Conservation (phyloP, 805 yeast genomes). For the Kodamaea laetipori region DNA sequence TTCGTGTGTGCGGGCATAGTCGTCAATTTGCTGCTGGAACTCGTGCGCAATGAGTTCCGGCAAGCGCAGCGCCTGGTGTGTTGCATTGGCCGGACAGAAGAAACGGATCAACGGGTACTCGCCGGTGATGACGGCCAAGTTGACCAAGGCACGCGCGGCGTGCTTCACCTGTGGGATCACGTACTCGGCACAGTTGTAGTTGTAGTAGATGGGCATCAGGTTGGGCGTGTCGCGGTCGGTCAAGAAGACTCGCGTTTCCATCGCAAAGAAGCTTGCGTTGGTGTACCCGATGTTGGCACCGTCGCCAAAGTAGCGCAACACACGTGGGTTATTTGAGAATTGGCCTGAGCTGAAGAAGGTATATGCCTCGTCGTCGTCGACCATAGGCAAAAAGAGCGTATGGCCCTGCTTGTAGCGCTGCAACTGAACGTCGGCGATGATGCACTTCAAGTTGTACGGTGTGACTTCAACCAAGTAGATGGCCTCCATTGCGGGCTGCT, state of each 20-base stretch:
- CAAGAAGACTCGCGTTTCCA: slow-evolving; percentile 72
- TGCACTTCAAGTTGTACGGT: slow-evolving; percentile 68
- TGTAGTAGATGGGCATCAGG: slow-evolving; percentile 75
- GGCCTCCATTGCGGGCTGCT: slow-evolving; percentile 70
- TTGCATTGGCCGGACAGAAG: slow-evolving; percentile 53
- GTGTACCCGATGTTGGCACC: slow-evolving; percentile 31
- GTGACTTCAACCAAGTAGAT: slow-evolving; percentile 77
- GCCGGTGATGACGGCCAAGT: slow-evolving; percentile 74
- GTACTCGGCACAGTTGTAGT: slow-evolving; percentile 59
- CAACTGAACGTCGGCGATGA: slow-evolving; percentile 71
- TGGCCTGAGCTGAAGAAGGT: slow-evolving; percentile 23
- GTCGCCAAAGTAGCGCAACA: slow-evolving; percentile 32
- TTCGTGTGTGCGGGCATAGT: slow-evolving; percentile 67
- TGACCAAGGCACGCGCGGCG: slow-evolving; percentile 67
- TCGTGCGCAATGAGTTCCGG: slow-evolving; percentile 71
- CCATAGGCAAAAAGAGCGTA: slow-evolving; percentile 64
- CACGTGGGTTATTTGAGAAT: slow-evolving; percentile 34
- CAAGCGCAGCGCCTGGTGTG: slow-evolving; percentile 56
- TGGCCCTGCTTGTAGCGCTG: slow-evolving; percentile 76
- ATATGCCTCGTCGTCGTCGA: slow-evolving; percentile 20
- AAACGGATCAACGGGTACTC: slow-evolving; percentile 87
- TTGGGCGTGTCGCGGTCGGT: slow-evolving; percentile 52
- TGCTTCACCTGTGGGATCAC: slow-evolving; percentile 58
- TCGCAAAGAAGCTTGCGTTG: slow-evolving; percentile 53
- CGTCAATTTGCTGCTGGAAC: slow-evolving; percentile 71